Conservation (phyloP, 495 filamentous ascomycete species). For the Copromyces sp. region DNA sequence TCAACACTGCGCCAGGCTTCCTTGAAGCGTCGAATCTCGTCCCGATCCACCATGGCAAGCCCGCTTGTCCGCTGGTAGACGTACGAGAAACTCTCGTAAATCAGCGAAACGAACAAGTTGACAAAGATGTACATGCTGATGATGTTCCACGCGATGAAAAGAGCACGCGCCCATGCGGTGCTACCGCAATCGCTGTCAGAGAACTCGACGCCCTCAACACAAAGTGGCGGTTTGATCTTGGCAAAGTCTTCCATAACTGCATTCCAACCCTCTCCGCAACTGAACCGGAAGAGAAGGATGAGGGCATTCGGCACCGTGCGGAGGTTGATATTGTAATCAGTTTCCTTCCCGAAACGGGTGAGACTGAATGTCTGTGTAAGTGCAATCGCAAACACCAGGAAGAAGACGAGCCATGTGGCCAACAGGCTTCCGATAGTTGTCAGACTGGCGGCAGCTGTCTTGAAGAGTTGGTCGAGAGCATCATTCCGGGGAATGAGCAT, state of each 20-base stretch:
- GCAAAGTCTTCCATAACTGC: constrained; percentile 94
- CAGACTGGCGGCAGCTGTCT: constrained; percentile 94
- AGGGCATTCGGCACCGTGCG: constrained; percentile 86
- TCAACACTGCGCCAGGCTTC: constrained; percentile 96
- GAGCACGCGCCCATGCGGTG: constrained; percentile 66
- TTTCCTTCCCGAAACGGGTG: constrained; percentile 68
- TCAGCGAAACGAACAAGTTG: constrained; percentile 94
- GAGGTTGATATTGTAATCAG: constrained; percentile 81
- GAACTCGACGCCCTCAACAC: constrained; percentile 55
- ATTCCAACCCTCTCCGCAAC: constrained; percentile 94
- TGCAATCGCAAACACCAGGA: constrained; percentile 92
- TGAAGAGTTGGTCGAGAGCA: constrained; percentile 96
- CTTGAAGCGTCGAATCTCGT: constrained; percentile 94
- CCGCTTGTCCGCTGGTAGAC: constrained; percentile 93
- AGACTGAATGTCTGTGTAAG: constrained; percentile 95
- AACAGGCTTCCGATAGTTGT: constrained; percentile 84
- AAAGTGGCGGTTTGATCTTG: constrained; percentile 61
- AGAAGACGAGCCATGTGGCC: constrained; percentile 94
- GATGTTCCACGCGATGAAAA: constrained; percentile 98
- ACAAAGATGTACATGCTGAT: constrained; percentile 99
- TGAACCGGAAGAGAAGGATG: constrained; percentile 86
- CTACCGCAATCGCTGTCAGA: constrained; percentile 91
- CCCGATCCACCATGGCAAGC: constrained; percentile 71
- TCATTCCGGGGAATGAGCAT: constrained; percentile 95
- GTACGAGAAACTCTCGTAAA: constrained; percentile 99